These are phyloP conservation scores for Pseudozyma flocculosa DNA, from an alignment of 1,284 basidiomycete species.

Conservation along the genomic window DNA sequence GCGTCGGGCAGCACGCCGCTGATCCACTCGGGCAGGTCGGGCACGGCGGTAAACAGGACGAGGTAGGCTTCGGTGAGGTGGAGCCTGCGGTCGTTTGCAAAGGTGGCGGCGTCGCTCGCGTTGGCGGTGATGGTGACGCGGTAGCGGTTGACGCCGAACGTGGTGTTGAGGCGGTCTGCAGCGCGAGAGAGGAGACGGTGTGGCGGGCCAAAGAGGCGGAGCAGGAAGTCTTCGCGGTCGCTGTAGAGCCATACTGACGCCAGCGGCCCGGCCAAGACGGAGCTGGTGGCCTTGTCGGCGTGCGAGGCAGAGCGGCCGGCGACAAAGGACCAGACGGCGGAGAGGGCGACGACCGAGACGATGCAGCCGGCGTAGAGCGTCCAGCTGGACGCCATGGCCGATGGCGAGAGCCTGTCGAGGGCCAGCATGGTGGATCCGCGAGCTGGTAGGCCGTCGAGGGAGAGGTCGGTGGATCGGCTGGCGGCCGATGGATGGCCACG, in stretches of 20 bases:
- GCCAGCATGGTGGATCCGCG: no score
- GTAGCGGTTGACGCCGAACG: not conserved
- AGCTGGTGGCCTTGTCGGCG: not conserved
- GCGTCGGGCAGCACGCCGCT: not conserved
- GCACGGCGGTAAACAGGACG: not conserved
- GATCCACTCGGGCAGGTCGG: not conserved
- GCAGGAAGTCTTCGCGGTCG: not conserved
- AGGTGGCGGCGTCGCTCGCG: not conserved
- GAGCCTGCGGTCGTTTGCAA: not conserved
- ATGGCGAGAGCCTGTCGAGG: no score
- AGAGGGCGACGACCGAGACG: no score
- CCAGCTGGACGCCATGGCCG: no score
- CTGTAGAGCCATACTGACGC: not conserved
- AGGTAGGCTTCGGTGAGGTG: not conserved
- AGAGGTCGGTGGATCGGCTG: no score
- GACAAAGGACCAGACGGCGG: no score
- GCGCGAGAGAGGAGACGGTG: not conserved
- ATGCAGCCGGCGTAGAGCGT: no score
- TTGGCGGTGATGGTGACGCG: not conserved
- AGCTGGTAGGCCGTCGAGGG: no score
- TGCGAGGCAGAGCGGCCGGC: not conserved
- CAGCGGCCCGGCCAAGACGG: not conserved
- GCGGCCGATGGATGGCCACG: no score
- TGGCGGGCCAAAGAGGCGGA: not conserved
- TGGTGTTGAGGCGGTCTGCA: not conserved